Evolutionary conservation across 305 asterid genomes (phyloP).

Genomic region (Rubia tinctorum): DNA sequence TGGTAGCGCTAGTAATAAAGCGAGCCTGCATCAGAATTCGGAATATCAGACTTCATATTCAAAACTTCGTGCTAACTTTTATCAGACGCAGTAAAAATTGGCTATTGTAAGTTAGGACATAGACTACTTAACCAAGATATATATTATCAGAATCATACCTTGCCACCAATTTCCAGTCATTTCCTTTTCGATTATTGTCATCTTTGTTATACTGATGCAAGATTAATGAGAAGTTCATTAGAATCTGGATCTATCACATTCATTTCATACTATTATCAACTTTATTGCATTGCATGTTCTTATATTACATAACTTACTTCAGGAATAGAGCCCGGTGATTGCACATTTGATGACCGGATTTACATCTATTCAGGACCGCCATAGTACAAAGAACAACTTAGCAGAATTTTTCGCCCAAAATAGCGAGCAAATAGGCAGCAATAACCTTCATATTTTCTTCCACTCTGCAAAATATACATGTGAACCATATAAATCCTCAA

Average conservation of each 20-base stretch:
- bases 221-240: background rate
- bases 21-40: constrained; percentile 27
- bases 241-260: background rate
- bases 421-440: too few species aligned
- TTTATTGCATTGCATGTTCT: background rate
- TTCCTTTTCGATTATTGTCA: constrained; percentile 38
- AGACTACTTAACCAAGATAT: background rate
- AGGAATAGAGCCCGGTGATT: constrained; percentile 9
- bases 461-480: too few species aligned
- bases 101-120: background rate
- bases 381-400: constrained; percentile 35
- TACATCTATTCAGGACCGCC: constrained; percentile 34
- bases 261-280: background rate
- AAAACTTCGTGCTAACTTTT: background rate
- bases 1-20: constrained; percentile 29
- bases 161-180: constrained; percentile 82
- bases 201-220: constrained; percentile 48
- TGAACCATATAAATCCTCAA: too few species aligned
- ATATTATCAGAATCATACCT: constrained; percentile 34
- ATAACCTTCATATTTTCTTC: too few species aligned
- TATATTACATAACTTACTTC: constrained; percentile 11
- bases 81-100: background rate
- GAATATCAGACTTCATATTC: background rate
- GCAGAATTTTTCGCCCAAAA: background rate
- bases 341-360: constrained; percentile 15